These are phyloP conservation scores for Schoenoplectus tabernaemontani DNA, from an alignment of 202 grass and related monocot species.

Conservation along the genomic window DNA sequence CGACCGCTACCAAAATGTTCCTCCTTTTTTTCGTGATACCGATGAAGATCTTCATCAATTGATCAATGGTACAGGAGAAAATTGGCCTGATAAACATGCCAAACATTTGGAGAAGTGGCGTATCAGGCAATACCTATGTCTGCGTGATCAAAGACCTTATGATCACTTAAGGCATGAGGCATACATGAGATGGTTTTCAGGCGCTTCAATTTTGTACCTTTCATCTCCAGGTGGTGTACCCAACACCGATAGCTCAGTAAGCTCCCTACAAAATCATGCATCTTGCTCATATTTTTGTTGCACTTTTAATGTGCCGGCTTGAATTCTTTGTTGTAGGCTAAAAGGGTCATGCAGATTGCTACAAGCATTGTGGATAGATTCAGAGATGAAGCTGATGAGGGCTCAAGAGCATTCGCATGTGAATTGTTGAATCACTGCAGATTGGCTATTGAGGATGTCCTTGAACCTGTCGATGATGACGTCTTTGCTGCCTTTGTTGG, in stretches of 20 bases:
- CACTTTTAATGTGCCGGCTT: background rate
- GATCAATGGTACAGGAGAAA: conserved; percentile 38
- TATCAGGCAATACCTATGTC: conserved; percentile 29
- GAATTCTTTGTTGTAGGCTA: background rate
- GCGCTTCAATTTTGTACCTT: conserved; percentile 41
- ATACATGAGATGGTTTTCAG: conserved; percentile 41
- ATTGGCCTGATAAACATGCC: conserved; percentile 37
- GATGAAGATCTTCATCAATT: conserved; percentile 35
- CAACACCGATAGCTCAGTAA: background rate
- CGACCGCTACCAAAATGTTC: conserved; percentile 27
- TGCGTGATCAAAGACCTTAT: conserved; percentile 36
- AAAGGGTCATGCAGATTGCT: background rate
- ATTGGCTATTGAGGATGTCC: background rate
- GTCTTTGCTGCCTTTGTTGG: background rate
- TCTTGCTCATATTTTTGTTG: background rate
- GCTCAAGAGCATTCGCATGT: background rate
- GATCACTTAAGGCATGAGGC: conserved; percentile 36
- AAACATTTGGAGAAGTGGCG: conserved; percentile 40
- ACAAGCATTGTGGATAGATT: background rate
- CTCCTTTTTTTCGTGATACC: conserved; percentile 37
- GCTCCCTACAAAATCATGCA: background rate
- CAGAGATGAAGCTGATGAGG: background rate
- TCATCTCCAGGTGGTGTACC: conserved; percentile 19
- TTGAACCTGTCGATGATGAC: background rate
- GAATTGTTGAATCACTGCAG: background rate